phyloP scores from a whole-genome alignment of 176 grass and related monocot genomes.

The Echinochloa phyllopogon region DNA sequence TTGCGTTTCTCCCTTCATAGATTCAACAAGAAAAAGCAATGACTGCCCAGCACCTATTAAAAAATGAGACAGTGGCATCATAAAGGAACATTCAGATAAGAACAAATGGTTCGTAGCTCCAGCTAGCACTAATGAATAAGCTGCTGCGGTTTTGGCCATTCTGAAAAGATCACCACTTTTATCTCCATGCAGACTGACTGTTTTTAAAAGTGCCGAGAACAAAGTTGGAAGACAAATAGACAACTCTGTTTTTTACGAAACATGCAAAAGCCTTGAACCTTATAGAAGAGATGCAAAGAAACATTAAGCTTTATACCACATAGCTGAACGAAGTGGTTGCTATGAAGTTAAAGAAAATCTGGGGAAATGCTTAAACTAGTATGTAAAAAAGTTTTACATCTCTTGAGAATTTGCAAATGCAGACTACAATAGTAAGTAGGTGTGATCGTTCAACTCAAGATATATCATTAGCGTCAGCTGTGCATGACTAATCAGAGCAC shows the following conservation, averaged over 20 bases:
- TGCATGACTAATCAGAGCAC: constrained; percentile 11
- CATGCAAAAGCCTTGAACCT: background rate
- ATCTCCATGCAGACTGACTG: constrained; percentile 25
- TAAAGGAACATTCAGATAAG: constrained; percentile 71
- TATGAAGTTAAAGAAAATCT: background rate
- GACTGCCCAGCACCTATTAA: constrained; percentile 64
- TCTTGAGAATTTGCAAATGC: background rate
- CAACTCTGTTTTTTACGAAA: background rate
- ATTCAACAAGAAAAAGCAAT: constrained; percentile 60
- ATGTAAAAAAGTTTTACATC: background rate
- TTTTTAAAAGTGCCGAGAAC: constrained; percentile 15
- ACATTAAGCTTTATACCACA: background rate
- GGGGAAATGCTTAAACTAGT: background rate
- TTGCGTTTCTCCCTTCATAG: constrained; percentile 22
- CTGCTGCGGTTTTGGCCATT: constrained; percentile 63
- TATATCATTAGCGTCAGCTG: constrained; percentile 4
- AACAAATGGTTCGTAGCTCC: constrained; percentile 70
- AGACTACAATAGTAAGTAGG: background rate
- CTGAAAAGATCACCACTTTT: constrained; percentile 39
- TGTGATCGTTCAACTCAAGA: constrained; percentile 16
- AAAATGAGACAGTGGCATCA: constrained; percentile 64
- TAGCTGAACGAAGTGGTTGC: background rate
- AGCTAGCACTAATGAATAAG: constrained; percentile 75
- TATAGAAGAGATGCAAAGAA: background rate
- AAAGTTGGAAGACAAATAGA: background rate